A percentile compares a stretch with the other conserved stretches of the same genome.
Evolutionary conservation across 169 alveolate species (phyloP).

Genomic region (Plasmodium gallinaceum): DNA sequence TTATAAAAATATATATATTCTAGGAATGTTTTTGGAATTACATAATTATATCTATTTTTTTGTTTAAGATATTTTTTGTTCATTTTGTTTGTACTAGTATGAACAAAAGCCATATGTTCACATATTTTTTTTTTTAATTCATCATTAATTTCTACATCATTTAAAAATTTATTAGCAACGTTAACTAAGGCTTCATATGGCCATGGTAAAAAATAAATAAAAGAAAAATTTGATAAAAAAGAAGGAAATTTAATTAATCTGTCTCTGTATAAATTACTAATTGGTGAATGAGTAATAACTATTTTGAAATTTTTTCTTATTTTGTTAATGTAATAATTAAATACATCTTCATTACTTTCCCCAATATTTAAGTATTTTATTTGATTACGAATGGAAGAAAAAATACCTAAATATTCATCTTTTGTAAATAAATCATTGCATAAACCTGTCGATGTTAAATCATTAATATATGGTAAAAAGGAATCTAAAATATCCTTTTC

Average conservation of each 20-base stretch:
- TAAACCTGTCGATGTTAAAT: constrained; percentile 95
- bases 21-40: constrained; percentile 96
- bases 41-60: constrained; percentile 95
- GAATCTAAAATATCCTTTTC: constrained; percentile 95
- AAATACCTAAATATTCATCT: constrained; percentile 93
- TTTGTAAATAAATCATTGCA: constrained; percentile 94
- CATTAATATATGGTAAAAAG: constrained; percentile 94
- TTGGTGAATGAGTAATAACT: constrained; percentile 76
- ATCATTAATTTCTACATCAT: constrained; percentile 90
- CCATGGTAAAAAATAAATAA: constrained; percentile 98
- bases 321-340: constrained; percentile 82
- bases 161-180: constrained; percentile 92
- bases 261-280: constrained; percentile 70
- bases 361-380: constrained; percentile 78
- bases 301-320: constrained; percentile 82
- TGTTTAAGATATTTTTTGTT: constrained; percentile 89
- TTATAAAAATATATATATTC: constrained; percentile 95
- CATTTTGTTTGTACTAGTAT: constrained; percentile 93
- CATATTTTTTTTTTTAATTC: constrained; percentile 89
- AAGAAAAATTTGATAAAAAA: constrained; percentile 86
- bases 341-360: constrained; percentile 92
- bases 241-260: constrained; percentile 73
- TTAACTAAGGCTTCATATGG: constrained; percentile 96
- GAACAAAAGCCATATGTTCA: constrained; percentile 96
- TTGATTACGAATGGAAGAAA: constrained; percentile 90